phyloP scores from a whole-genome alignment of 805 yeast genomes.

The Ogataea populi-albae region DNA sequence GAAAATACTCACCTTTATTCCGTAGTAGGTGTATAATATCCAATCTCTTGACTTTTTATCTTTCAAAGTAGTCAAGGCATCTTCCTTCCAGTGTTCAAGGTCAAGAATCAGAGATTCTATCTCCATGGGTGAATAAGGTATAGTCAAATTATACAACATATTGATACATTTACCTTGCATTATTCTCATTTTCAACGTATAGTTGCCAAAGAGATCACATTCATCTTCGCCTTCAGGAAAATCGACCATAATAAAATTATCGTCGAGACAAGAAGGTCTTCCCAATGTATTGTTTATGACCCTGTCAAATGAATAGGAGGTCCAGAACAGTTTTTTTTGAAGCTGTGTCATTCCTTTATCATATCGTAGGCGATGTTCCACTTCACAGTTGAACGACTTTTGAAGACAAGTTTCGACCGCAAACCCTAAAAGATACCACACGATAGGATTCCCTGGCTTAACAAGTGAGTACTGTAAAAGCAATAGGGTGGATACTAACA shows the following conservation, averaged over 20 bases:
- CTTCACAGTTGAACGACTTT: too few species aligned
- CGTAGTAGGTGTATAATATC: background rate
- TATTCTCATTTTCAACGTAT: slow-evolving; percentile 1
- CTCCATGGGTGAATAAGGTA: too few species aligned
- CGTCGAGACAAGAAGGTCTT: slow-evolving; percentile 7
- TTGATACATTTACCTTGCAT: background rate
- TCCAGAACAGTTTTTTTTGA: slow-evolving; percentile 10
- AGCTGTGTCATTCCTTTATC: slow-evolving; percentile 2
- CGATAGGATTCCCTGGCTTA: slow-evolving; percentile 4
- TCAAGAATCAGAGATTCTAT: too few species aligned
- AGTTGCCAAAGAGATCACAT: slow-evolving; percentile 1
- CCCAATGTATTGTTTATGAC: slow-evolving; percentile 7
- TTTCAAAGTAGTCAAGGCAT: slow-evolving; percentile 52
- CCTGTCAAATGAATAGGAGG: slow-evolving; percentile 10
- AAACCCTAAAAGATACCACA: slow-evolving; percentile 3
- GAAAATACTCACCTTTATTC: background rate
- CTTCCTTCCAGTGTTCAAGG: slow-evolving; percentile 1
- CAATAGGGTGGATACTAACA: slow-evolving; percentile 1
- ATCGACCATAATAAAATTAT: background rate
- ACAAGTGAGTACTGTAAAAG: slow-evolving; percentile 3
- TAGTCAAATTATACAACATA: slow-evolving; percentile 1
- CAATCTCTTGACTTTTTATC: too few species aligned
- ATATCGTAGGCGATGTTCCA: too few species aligned
- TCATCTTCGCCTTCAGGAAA: background rate
- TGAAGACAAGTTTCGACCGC: slow-evolving; percentile 2